Conservation (phyloP, 768 basidiomycete species). For the Aureoboletus auriporus region DNA sequence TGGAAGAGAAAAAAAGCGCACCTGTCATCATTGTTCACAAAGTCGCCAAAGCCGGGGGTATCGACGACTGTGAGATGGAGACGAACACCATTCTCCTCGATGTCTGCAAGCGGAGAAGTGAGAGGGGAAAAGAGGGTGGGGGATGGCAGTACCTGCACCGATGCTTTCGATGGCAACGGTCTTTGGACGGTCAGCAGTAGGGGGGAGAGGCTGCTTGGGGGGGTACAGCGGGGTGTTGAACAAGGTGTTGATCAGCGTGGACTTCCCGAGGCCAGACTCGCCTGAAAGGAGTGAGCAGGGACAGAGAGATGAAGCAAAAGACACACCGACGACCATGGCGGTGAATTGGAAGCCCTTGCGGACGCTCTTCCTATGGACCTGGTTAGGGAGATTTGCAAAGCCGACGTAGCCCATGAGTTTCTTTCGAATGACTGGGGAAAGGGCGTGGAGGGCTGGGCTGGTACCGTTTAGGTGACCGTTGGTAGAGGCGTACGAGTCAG, state of each 20-base stretch:
- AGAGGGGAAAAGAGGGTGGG: background rate
- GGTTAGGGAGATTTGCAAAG: constrained; percentile 98
- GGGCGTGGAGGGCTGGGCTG: constrained; percentile 51
- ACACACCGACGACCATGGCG: constrained; percentile 96
- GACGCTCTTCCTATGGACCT: constrained; percentile 97
- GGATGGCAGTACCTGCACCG: constrained; percentile 70
- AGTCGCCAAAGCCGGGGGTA: constrained; percentile 98
- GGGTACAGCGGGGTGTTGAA: constrained; percentile 97
- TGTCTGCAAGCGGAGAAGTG: constrained; percentile 57
- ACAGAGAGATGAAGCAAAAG: constrained; percentile 8
- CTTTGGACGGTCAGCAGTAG: constrained; percentile 81
- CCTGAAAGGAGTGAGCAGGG: constrained; percentile 43
- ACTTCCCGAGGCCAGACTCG: constrained; percentile 98
- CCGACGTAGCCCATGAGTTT: constrained; percentile 95
- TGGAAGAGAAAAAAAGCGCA: constrained; percentile 31
- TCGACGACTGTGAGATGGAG: constrained; percentile 98
- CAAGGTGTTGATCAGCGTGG: constrained; percentile 96
- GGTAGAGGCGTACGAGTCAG: constrained; percentile 63
- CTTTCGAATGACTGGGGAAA: constrained; percentile 62
- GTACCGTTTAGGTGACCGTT: constrained; percentile 63
- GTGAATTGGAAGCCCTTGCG: constrained; percentile 99
- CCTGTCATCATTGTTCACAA: constrained; percentile 99
- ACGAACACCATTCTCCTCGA: constrained; percentile 97
- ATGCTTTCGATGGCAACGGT: constrained; percentile 99
- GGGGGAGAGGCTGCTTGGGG: constrained; percentile 78